Evolutionary conservation across 768 basidiomycete species (phyloP), one percentile per base, ranked within the genome.

Genomic region (Trametes gibbosa): DNA sequence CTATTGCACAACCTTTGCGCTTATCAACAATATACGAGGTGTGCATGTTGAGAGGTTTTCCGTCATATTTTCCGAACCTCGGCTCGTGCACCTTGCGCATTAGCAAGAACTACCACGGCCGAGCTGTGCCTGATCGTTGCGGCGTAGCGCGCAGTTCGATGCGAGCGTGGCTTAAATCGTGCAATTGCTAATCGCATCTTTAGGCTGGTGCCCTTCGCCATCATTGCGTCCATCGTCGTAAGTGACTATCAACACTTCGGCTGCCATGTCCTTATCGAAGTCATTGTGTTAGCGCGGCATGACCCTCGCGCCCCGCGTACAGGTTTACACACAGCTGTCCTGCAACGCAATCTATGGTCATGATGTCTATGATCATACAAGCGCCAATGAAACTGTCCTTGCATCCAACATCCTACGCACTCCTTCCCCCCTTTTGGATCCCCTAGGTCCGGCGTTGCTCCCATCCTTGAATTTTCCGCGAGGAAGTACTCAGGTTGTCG

Each of bases 321-420:
- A 90, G 70, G 86, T 92, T 27, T 91, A 85, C 76, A 90, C 84
- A 43, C 83, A 86, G 50, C 82, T 92, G 51, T 84, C 90, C 3
- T 92, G 90, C 71, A 78, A 84, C 49, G 77, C 77, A 4, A 64
- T 87, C 32, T 79, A 81, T 62, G 72, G 74, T 23, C 69, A 74
- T 58, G 67, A 70, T 52, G 65, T 62, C 25, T 78, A 79, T 70
- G 77, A 83, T 62, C 73, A 72, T 57, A 73, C 69, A 7, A 50
- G 35, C 43, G 14, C 43, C 19, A 43, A 40, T 50, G 25, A 24
- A 24, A 34, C 47, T 24, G 43, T 61, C 57, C 37, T 55, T 55
- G 24, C 48, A 40, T 46, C 55, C 19, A n/a, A 6, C 55, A 32
- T 50, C 43, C 32, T 27, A 10, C 47, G 53, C 47, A 42, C 17